Percentiles rank a stretch among this genome's conserved stretches.
These are phyloP conservation scores for Yamadazyma blattariae DNA, from an alignment of 1,139 yeast genomes.

Conservation along the genomic window DNA sequence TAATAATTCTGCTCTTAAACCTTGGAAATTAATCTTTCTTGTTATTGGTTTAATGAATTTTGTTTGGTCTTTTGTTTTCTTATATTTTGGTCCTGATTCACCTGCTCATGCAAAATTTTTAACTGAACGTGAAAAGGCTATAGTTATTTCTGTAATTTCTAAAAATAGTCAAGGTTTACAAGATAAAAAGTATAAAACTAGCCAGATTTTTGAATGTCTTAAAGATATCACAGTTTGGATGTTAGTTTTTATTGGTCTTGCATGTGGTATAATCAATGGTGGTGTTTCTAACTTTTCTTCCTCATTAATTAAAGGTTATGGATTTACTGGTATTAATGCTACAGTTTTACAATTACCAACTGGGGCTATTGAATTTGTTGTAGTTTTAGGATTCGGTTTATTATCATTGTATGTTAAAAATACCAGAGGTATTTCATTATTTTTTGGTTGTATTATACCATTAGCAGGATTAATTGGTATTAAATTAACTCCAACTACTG, in stretches of 20 bases:
- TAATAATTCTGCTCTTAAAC: too few species aligned
- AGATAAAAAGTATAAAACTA: too few species aligned
- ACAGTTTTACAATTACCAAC: slow-evolving; percentile 29
- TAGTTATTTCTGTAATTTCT: too few species aligned
- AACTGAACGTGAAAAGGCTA: too few species aligned
- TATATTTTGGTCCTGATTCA: too few species aligned
- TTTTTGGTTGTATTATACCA: slow-evolving; percentile 20
- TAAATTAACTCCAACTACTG: slow-evolving; percentile 15
- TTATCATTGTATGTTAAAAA: slow-evolving; percentile 18
- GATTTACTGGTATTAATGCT: slow-evolving; percentile 22
- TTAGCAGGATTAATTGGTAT: slow-evolving; percentile 25
- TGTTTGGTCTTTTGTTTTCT: too few species aligned
- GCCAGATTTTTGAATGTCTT: too few species aligned
- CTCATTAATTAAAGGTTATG: slow-evolving; percentile 25
- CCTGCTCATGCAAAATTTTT: too few species aligned
- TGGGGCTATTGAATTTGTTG: slow-evolving; percentile 33
- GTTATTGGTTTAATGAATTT: too few species aligned
- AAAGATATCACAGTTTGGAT: too few species aligned
- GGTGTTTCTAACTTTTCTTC: slow-evolving; percentile 27
- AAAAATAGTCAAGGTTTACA: too few species aligned
- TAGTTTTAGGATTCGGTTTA: slow-evolving; percentile 23
- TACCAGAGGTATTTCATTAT: slow-evolving; percentile 17
- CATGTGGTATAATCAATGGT: slow-evolving; percentile 27
- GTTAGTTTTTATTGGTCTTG: slow-evolving; percentile 20
- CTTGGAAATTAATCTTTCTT: too few species aligned